Conservation (phyloP, 192 early-diverging fungal genomes). For the Rhizoclosmatium sp. region DNA sequence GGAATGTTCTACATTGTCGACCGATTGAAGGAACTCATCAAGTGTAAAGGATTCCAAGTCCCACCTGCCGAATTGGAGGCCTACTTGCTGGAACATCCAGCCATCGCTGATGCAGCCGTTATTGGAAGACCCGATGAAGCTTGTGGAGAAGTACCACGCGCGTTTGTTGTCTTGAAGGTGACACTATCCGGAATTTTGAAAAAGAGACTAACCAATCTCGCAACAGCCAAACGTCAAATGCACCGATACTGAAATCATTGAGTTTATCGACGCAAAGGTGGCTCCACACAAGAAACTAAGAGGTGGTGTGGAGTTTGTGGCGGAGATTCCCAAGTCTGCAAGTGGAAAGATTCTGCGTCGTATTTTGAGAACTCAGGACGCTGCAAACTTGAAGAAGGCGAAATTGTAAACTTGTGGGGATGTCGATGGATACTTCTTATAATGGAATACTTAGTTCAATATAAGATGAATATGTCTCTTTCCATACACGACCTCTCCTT, state of each 20-base stretch:
- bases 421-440: too few species aligned
- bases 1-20: slow-evolving; percentile 73
- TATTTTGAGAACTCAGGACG: slow-evolving; percentile 70
- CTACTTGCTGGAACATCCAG: slow-evolving; percentile 70
- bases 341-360: slow-evolving; percentile 85
- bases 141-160: slow-evolving; percentile 78
- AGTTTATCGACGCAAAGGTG: slow-evolving; percentile 68
- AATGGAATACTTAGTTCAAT: too few species aligned
- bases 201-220: slow-evolving; percentile 60
- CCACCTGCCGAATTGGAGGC: slow-evolving; percentile 86
- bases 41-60: slow-evolving; percentile 83
- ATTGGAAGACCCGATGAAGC: slow-evolving; percentile 46
- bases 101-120: slow-evolving; percentile 66
- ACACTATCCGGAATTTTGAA: neutral
- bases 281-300: slow-evolving; percentile 81
- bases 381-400: slow-evolving; percentile 37
- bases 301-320: slow-evolving; percentile 75
- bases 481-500: too few species aligned
- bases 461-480: too few species aligned
- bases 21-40: slow-evolving; percentile 87
- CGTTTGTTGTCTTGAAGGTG: slow-evolving; percentile 74
- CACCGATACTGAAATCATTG: slow-evolving; percentile 56
- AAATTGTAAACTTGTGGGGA: slow-evolving; percentile 7
- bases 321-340: slow-evolving; percentile 79
- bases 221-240: slow-evolving; percentile 54